phyloP scores from a whole-genome alignment of 495 filamentous ascomycete species.

The Daldinia bambusicola region DNA sequence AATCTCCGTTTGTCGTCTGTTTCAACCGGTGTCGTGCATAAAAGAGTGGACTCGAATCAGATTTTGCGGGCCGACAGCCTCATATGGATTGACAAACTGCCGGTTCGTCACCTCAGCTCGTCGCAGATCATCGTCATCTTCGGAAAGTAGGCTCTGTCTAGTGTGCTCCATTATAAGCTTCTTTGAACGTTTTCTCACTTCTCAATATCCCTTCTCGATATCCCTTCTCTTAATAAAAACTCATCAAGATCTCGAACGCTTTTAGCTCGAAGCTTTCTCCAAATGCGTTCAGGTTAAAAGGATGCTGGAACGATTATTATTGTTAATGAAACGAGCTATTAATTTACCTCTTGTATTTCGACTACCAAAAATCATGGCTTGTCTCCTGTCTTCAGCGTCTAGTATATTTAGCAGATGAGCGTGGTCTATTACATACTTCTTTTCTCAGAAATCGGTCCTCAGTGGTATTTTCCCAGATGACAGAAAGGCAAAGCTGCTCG shows the following conservation, averaged over 20 bases:
- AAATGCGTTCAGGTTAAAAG: too few species aligned
- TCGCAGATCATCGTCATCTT: neutral
- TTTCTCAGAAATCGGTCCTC: too few species aligned
- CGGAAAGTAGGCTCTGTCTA: neutral
- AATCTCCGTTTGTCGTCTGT: neutral
- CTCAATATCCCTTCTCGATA: too few species aligned
- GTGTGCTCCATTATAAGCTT: neutral
- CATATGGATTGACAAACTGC: neutral
- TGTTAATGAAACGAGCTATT: neutral
- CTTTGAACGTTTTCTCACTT: neutral
- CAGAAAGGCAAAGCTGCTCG: too few species aligned
- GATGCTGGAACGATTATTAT: neutral
- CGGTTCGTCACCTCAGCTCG: neutral
- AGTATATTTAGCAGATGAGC: neutral
- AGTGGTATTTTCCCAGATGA: too few species aligned
- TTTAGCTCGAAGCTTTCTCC: too few species aligned
- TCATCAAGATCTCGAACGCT: too few species aligned
- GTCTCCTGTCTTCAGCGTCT: neutral
- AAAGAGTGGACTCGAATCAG: neutral
- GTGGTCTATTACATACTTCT: too few species aligned
- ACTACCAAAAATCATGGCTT: neutral
- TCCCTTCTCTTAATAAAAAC: too few species aligned
- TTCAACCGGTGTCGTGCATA: neutral
- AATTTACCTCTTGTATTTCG: neutral
- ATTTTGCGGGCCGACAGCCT: neutral